These are phyloP conservation scores for Ceratobasidium sp. DNA, from an alignment of 1,284 basidiomycete genomes.

Conservation along the genomic window DNA sequence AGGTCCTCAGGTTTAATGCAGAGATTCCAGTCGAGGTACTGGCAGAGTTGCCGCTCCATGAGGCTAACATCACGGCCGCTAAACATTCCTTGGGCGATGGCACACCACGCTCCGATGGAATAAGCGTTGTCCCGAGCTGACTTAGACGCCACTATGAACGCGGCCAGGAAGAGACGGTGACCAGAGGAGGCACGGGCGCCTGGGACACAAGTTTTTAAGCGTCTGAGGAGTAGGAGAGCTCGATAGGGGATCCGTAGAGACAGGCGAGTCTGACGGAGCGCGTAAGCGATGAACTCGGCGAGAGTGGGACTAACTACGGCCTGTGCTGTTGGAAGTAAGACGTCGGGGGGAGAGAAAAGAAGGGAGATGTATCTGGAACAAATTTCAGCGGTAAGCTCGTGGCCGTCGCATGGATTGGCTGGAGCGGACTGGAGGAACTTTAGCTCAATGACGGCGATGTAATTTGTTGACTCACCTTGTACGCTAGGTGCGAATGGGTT, in stretches of 20 bases:
- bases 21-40: conserved; percentile 88
- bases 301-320: conserved; percentile 56
- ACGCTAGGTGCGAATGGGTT: too few species aligned
- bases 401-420: conserved; percentile 65
- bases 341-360: conserved; percentile 74
- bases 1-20: conserved; percentile 74
- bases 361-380: conserved; percentile 78
- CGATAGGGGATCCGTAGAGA: conserved; percentile 66
- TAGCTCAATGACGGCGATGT: too few species aligned
- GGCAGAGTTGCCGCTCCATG: conserved; percentile 69
- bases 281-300: conserved; percentile 86
- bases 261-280: conserved; percentile 84
- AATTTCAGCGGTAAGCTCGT: conserved; percentile 67
- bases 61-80: conserved; percentile 59
- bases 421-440: not conserved
- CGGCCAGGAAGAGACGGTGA: conserved; percentile 60
- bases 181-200: conserved; percentile 57
- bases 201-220: conserved; percentile 58
- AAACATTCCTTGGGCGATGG: conserved; percentile 59
- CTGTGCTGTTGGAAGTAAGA: conserved; percentile 46
- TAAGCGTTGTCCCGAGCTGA: conserved; percentile 71
- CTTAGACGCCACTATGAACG: conserved; percentile 56
- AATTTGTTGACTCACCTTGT: too few species aligned
- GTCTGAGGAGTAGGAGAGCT: conserved; percentile 55
- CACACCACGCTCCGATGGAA: conserved; percentile 59